Conservation (phyloP, 2,329 filamentous ascomycete genomes). For the Drechslerella dactyloides region DNA sequence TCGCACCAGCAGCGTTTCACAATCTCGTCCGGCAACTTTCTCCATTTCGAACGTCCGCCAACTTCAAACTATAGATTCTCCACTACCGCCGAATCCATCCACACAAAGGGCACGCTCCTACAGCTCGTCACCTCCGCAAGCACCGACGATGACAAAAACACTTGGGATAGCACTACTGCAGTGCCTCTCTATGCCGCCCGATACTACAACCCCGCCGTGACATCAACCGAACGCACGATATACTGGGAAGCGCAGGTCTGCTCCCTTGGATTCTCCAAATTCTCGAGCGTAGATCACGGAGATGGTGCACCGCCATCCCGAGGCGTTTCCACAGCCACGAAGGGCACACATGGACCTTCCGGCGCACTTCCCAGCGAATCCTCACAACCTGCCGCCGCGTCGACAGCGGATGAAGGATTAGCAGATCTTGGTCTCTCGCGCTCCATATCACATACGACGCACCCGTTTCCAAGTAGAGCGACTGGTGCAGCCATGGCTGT, state of each 20-base stretch:
- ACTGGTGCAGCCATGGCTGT: slow-evolving; percentile 38
- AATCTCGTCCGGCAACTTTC: slow-evolving; percentile 41
- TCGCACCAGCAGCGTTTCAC: slow-evolving; percentile 48
- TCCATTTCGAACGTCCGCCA: slow-evolving; percentile 44
- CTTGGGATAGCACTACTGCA: slow-evolving; percentile 41
- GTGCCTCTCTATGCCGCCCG: slow-evolving; percentile 43
- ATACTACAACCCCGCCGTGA: slow-evolving; percentile 35
- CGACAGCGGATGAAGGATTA: slow-evolving; percentile 23
- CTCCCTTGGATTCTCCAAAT: slow-evolving; percentile 44
- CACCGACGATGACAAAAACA: slow-evolving; percentile 46
- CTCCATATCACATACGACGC: slow-evolving; percentile 33
- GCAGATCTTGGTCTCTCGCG: slow-evolving; percentile 43
- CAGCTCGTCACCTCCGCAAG: slow-evolving; percentile 40
- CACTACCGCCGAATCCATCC: slow-evolving; percentile 43
- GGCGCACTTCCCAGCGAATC: slow-evolving; percentile 9
- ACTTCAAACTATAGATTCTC: slow-evolving; percentile 45
- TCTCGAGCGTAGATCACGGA: slow-evolving; percentile 34
- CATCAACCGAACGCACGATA: slow-evolving; percentile 29
- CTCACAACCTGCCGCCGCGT: slow-evolving; percentile 3
- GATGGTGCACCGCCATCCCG: neutral
- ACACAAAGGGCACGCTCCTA: slow-evolving; percentile 41
- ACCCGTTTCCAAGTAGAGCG: slow-evolving; percentile 23
- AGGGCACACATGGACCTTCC: neutral
- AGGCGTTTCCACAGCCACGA: neutral
- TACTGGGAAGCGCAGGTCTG: slow-evolving; percentile 45